Evolutionary conservation across 768 basidiomycete species (phyloP).

Genomic region (Gautieria morchelliformis): DNA sequence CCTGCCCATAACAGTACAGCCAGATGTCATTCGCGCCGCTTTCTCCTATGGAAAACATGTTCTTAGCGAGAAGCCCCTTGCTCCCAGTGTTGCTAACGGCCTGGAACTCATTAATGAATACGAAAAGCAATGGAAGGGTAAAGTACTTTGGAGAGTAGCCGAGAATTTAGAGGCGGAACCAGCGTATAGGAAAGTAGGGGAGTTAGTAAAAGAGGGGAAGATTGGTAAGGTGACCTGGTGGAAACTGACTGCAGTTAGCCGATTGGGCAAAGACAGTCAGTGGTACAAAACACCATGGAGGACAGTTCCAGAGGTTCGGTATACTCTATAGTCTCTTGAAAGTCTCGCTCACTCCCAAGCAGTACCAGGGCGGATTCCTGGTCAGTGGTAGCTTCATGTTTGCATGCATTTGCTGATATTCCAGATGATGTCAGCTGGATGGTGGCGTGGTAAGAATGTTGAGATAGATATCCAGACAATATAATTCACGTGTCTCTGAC

Average conservation of each 20-base stretch:
- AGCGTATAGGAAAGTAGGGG: conserved; percentile 37
- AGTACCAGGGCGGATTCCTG: conserved; percentile 80
- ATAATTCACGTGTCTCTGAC: neutral
- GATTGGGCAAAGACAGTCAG: conserved; percentile 52
- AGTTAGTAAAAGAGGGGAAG: conserved; percentile 44
- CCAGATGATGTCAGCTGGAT: conserved; percentile 42
- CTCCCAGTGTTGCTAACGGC: conserved; percentile 56
- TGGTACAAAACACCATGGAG: conserved; percentile 84
- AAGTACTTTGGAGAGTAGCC: conserved; percentile 71
- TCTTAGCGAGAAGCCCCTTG: conserved; percentile 82
- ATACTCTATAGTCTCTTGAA: neutral
- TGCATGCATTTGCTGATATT: conserved; percentile 12
- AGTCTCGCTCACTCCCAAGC: conserved; percentile 5
- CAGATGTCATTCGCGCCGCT: conserved; percentile 51
- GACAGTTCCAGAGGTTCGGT: conserved; percentile 65
- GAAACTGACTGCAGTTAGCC: conserved; percentile 41
- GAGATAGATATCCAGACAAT: neutral
- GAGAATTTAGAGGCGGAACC: conserved; percentile 72
- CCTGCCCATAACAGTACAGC: conserved; percentile 70
- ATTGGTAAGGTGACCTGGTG: conserved; percentile 69
- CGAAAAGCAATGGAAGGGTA: conserved; percentile 50
- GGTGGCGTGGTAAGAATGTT: conserved; percentile 54
- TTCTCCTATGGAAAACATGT: conserved; percentile 79
- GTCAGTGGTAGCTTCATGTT: conserved; percentile 33
- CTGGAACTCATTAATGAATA: conserved; percentile 57